A percentile compares a stretch with the other conserved stretches of the same genome.
phyloP scores from a whole-genome alignment of 2,329 filamentous ascomycete genomes.

The Ophiostoma piceae region DNA sequence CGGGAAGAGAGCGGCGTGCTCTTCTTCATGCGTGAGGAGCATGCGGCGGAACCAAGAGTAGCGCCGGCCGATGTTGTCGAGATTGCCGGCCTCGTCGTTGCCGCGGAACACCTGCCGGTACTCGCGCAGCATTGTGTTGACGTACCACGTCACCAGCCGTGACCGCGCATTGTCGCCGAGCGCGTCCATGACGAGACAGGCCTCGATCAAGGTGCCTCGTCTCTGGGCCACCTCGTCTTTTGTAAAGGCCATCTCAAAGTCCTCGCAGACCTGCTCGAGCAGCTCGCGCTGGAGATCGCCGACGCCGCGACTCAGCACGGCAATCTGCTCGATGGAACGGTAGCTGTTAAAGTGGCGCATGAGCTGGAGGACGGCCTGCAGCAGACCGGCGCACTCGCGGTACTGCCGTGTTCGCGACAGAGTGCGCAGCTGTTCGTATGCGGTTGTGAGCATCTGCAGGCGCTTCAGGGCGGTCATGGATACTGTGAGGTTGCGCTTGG shows the following conservation, averaged over 20 bases:
- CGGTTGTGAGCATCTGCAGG: constrained; percentile 96
- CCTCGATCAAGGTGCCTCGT: constrained; percentile 70
- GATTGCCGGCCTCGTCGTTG: constrained; percentile 89
- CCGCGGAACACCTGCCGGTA: constrained; percentile 94
- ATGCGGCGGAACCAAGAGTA: constrained; percentile 97
- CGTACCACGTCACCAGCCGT: constrained; percentile 89
- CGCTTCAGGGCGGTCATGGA: constrained; percentile 98
- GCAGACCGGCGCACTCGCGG: constrained; percentile 83
- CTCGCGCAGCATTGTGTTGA: constrained; percentile 92
- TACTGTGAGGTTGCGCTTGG: constrained; percentile 90
- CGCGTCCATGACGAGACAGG: constrained; percentile 90
- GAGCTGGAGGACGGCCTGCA: constrained; percentile 93
- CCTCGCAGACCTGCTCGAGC: constrained; percentile 96
- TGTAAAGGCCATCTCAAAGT: constrained; percentile 92
- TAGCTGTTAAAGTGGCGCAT: constrained; percentile 99
- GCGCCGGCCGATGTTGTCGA: constrained; percentile 92
- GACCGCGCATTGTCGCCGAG: constrained; percentile 80
- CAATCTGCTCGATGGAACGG: constrained; percentile 95
- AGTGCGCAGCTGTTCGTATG: constrained; percentile 90
- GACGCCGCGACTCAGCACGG: constrained; percentile 84
- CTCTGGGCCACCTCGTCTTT: constrained; percentile 73
- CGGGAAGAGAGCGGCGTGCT: constrained; percentile 85
- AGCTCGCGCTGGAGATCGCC: constrained; percentile 88
- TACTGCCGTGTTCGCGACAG: constrained; percentile 85
- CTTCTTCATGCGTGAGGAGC: constrained; percentile 91